Evolutionary conservation across 345 rosid species (phyloP), one percentile per base, ranked within the genome.

Genomic region (Bruguiera sexangula): DNA sequence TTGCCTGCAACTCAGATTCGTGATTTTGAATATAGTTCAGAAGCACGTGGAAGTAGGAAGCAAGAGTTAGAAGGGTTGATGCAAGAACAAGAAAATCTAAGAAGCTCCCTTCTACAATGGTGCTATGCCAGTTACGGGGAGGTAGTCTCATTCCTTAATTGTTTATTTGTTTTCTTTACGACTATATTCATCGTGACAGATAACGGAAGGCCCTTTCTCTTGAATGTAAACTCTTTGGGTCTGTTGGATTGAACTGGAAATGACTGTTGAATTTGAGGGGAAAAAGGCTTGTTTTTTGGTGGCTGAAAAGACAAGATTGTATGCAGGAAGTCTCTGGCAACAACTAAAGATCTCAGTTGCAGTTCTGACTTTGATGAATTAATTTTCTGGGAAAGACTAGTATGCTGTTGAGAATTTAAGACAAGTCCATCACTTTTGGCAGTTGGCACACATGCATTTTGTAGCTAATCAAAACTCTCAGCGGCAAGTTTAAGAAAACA

Each of bases 101-200:
- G 90, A 86, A 89, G 79, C 85, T 89, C 96, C 46, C 99, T 96
- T 79, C 80, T 96, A 90, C 97, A 88, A 53, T 92, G 99, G 99
- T 90, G 95, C 86, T 92, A 90, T 77, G 81, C 94, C 72, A 88
- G 97, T 80, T 96, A 96, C 37, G 99, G 98, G 60, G 99, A 96
- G 96, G 99, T 96, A 85, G 36, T 32, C 30, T 68, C 68, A 55
- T 59, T 55, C 11, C 36, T 58, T 24, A 55, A 21, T 55, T 21
- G 24, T 8, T 26, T 55, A 2, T 21, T 55, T 55, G 6, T 55
- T 55, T 55, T 55, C 30, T 55, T 18, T 15, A 24, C 2, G 18
- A 3, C n/a, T 55, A 21, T 15, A 55, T 27, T 21, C 24, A 55
- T 10, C 6, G 1, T 1, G 22, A 22, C 29, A 9, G 60, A 55